Evolutionary conservation across 1,139 yeast species (phyloP).

Genomic region (Sugiyamaella japonica): DNA sequence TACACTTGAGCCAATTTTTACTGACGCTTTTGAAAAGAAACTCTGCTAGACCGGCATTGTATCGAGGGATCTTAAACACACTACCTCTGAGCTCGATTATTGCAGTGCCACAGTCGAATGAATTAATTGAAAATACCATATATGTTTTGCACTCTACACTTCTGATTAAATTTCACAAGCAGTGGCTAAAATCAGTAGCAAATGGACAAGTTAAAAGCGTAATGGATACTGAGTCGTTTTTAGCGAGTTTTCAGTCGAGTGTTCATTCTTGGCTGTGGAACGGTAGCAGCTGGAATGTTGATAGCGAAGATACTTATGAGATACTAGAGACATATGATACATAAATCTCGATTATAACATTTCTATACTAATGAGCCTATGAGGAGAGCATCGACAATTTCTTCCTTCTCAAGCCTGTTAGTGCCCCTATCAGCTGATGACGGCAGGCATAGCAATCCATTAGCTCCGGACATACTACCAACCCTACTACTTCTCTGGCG

Average conservation of each 20-base stretch:
- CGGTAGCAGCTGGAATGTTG: constrained; percentile 1
- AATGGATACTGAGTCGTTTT: constrained; percentile 38
- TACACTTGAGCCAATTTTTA: constrained; percentile 36
- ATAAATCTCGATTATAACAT: not conserved
- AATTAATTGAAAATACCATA: not conserved
- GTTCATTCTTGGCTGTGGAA: constrained; percentile 17
- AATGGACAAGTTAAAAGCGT: constrained; percentile 35
- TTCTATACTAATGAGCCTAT: constrained; percentile 1
- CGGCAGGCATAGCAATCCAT: constrained; percentile 48
- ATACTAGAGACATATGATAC: not conserved
- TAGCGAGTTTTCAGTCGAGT: constrained; percentile 24
- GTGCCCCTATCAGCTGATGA: constrained; percentile 6
- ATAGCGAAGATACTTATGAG: not conserved
- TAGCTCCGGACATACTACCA: constrained; percentile 49
- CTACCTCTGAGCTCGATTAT: not conserved
- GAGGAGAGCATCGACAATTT: constrained; percentile 9
- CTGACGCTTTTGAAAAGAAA: constrained; percentile 22
- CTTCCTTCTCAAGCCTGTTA: constrained; percentile 2
- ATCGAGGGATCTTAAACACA: constrained; percentile 1
- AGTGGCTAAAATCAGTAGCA: constrained; percentile 35
- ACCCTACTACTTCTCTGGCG: constrained; percentile 51
- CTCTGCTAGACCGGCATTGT: constrained; percentile 2
- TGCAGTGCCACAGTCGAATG: not conserved
- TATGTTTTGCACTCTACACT: constrained; percentile 28
- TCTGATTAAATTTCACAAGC: constrained; percentile 35